These are phyloP conservation scores for Gyrodon lividus DNA, from an alignment of 768 basidiomycete genomes.

Conservation along the genomic window DNA sequence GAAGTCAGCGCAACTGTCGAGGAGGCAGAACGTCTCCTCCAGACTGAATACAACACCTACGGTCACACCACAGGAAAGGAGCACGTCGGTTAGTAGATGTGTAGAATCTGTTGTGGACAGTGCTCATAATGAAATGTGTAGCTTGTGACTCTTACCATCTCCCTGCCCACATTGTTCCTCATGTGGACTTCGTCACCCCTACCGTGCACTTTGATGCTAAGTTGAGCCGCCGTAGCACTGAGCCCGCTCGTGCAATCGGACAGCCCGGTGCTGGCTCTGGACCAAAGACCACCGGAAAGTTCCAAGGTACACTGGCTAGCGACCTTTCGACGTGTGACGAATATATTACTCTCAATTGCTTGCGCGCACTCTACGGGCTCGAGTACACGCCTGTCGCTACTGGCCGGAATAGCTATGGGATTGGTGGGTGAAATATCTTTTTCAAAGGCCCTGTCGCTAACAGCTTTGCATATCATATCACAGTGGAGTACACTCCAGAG, in stretches of 20 bases:
- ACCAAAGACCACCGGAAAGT: conserved; percentile 22
- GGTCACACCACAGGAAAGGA: conserved; percentile 27
- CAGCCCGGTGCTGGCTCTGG: conserved; percentile 11
- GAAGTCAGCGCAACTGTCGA: conserved; percentile 28
- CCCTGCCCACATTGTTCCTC: conserved; percentile 29
- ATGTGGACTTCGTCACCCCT: conserved; percentile 35
- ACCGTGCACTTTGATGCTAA: conserved; percentile 33
- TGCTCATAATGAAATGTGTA: conserved; percentile 10
- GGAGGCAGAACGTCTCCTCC: conserved; percentile 34
- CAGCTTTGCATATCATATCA: neutral
- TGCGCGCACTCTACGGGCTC: conserved; percentile 30
- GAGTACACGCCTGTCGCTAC: conserved; percentile 13
- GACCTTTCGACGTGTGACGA: conserved; percentile 24
- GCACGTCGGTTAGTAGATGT: conserved; percentile 26
- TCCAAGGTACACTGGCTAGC: conserved; percentile 1
- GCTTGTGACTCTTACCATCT: conserved; percentile 36
- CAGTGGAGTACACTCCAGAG: conserved; percentile 35
- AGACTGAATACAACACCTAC: conserved; percentile 35
- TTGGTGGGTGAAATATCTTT: conserved; percentile 21
- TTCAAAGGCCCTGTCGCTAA: neutral
- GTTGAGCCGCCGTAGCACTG: conserved; percentile 14
- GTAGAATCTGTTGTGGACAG: neutral
- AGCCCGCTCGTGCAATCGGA: conserved; percentile 16
- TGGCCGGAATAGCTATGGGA: conserved; percentile 26
- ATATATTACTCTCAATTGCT: conserved; percentile 30